Evolutionary conservation across 805 yeast species (phyloP).

Genomic region (Wickerhamomyces strasburgensis): DNA sequence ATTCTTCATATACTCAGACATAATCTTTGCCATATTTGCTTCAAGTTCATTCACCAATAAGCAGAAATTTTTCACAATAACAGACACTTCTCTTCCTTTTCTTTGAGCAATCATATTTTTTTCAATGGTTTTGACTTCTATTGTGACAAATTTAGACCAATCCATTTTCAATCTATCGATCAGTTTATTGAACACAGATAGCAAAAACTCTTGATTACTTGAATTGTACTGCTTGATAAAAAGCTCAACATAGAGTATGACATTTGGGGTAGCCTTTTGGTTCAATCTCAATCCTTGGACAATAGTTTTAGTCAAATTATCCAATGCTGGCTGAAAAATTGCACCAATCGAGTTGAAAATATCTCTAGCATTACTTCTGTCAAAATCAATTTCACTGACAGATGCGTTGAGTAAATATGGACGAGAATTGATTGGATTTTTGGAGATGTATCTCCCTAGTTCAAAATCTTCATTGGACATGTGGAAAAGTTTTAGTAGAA

Average conservation of each 20-base stretch:
- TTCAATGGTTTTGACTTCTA: slow-evolving; percentile 44
- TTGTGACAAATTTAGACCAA: slow-evolving; percentile 58
- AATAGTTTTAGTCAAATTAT: slow-evolving; percentile 28
- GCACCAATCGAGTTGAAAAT: slow-evolving; percentile 40
- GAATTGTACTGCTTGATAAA: slow-evolving; percentile 34
- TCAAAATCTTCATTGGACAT: slow-evolving; percentile 29
- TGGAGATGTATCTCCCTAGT: slow-evolving; percentile 28
- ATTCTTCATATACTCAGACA: slow-evolving; percentile 13
- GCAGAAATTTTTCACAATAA: slow-evolving; percentile 44
- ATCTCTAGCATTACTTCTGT: slow-evolving; percentile 43
- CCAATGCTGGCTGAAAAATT: slow-evolving; percentile 37
- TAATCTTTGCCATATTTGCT: slow-evolving; percentile 8
- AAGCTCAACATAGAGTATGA: slow-evolving; percentile 39
- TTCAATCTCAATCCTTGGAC: slow-evolving; percentile 31
- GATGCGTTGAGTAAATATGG: slow-evolving; percentile 26
- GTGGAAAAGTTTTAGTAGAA: slow-evolving; percentile 38
- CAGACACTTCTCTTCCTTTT: slow-evolving; percentile 37
- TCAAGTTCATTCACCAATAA: slow-evolving; percentile 39
- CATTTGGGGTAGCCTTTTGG: slow-evolving; percentile 37
- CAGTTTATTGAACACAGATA: slow-evolving; percentile 45
- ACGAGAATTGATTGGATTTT: slow-evolving; percentile 30
- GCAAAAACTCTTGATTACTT: slow-evolving; percentile 61
- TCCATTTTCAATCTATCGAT: slow-evolving; percentile 44
- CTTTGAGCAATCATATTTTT: slow-evolving; percentile 31
- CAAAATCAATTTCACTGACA: slow-evolving; percentile 37